Conservation (phyloP, 768 basidiomycete species). For the Suillus spraguei region DNA sequence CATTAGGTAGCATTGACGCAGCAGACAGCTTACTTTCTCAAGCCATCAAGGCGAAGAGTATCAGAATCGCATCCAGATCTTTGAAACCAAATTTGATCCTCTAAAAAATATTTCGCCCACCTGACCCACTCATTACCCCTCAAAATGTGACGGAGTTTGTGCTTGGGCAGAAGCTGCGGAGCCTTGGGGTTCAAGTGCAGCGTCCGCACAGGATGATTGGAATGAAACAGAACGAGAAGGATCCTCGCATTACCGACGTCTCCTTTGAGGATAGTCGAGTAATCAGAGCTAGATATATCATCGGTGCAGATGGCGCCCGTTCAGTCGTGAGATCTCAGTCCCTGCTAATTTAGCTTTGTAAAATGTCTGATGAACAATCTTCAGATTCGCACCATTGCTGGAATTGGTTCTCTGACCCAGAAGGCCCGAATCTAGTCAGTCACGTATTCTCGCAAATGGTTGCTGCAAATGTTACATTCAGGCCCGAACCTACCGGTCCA, state of each 20-base stretch:
- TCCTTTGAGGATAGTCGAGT: slow-evolving; percentile 48
- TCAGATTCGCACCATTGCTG: slow-evolving; percentile 45
- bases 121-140: slow-evolving; percentile 45
- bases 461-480: slow-evolving; percentile 49
- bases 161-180: slow-evolving; percentile 36
- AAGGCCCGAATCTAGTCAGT: slow-evolving; percentile 25
- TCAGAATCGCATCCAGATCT: slow-evolving; percentile 35
- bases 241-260: slow-evolving; percentile 37
- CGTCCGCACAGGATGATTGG: slow-evolving; percentile 44
- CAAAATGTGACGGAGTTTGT: slow-evolving; percentile 47
- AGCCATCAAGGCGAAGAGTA: slow-evolving; percentile 28
- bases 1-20: slow-evolving; percentile 41
- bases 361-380: neutral
- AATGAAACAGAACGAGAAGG: slow-evolving; percentile 32
- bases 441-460: slow-evolving; percentile 39
- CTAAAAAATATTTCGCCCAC: slow-evolving; percentile 44
- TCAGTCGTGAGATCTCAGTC: slow-evolving; percentile 39
- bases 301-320: slow-evolving; percentile 54
- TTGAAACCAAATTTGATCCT: slow-evolving; percentile 33
- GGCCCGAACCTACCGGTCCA: slow-evolving; percentile 24
- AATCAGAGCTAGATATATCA: slow-evolving; percentile 46
- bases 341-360: neutral
- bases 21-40: slow-evolving; percentile 35
- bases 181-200: slow-evolving; percentile 36
- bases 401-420: slow-evolving; percentile 49